phyloP scores from a whole-genome alignment of 2,329 filamentous ascomycete species.

The Didymella glomerata region DNA sequence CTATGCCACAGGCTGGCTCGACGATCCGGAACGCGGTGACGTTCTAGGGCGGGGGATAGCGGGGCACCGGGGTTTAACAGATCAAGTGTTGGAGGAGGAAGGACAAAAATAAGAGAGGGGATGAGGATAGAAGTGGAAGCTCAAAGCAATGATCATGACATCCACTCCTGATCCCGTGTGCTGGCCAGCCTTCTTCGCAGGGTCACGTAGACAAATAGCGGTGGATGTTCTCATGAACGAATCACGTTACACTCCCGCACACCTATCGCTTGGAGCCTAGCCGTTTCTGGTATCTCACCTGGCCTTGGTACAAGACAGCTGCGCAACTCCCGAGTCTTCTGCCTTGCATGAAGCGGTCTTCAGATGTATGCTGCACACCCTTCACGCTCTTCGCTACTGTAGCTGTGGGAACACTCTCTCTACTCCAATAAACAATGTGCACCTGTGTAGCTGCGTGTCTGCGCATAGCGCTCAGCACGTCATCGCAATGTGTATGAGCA shows the following conservation, averaged over 20 bases:
- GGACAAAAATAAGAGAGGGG: slow-evolving; percentile 17
- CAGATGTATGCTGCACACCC: slow-evolving; percentile 8
- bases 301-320: slow-evolving; percentile 19
- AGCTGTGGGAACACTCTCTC: not conserved
- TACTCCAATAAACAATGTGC: not conserved
- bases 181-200: slow-evolving; percentile 32
- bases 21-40: slow-evolving; percentile 34
- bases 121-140: slow-evolving; percentile 18
- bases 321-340: slow-evolving; percentile 17
- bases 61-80: slow-evolving; percentile 19
- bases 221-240: slow-evolving; percentile 35
- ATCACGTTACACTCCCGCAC: slow-evolving; percentile 35
- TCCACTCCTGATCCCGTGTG: slow-evolving; percentile 37
- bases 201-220: slow-evolving; percentile 41
- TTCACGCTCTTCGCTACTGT: slow-evolving; percentile 3
- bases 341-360: slow-evolving; percentile 11
- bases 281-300: slow-evolving; percentile 19
- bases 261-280: slow-evolving; percentile 37
- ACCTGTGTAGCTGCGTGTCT: not conserved
- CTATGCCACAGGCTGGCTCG: slow-evolving; percentile 29
- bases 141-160: slow-evolving; percentile 26
- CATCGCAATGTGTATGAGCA: slow-evolving; percentile 18
- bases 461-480: slow-evolving; percentile 19
- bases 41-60: slow-evolving; percentile 28
- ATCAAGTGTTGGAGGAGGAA: slow-evolving; percentile 14